A percentile compares a stretch with the other conserved stretches of the same genome.
These are phyloP conservation scores for Didymella exigua DNA, from an alignment of 2,329 filamentous ascomycete genomes.

Conservation along the genomic window DNA sequence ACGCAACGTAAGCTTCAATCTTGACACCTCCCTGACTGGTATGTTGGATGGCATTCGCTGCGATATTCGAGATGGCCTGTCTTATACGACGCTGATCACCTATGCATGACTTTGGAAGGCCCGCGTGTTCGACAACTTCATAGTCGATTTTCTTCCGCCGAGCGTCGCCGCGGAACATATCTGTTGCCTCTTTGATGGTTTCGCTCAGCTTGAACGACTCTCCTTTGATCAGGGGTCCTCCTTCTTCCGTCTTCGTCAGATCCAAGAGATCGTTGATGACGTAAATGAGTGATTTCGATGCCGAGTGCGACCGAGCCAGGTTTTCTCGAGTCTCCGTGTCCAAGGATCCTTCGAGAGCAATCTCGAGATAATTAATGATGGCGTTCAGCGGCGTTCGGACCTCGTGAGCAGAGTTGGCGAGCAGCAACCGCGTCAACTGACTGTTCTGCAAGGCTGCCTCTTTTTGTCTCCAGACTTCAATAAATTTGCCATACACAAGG, in stretches of 20 bases:
- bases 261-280: slow-evolving; percentile 93
- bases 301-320: slow-evolving; percentile 81
- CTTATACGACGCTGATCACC: slow-evolving; percentile 82
- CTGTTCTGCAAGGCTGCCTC: slow-evolving; percentile 82
- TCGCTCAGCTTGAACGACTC: slow-evolving; percentile 75
- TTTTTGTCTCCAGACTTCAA: slow-evolving; percentile 91
- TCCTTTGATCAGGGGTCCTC: slow-evolving; percentile 76
- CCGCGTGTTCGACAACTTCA: slow-evolving; percentile 68
- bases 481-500: slow-evolving; percentile 86
- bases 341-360: slow-evolving; percentile 79
- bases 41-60: slow-evolving; percentile 82
- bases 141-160: slow-evolving; percentile 76
- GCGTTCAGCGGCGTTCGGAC: slow-evolving; percentile 89
- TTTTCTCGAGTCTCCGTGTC: slow-evolving; percentile 86
- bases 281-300: slow-evolving; percentile 89
- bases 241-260: slow-evolving; percentile 85
- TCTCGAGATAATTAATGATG: slow-evolving; percentile 93
- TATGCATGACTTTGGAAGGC: slow-evolving; percentile 71
- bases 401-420: slow-evolving; percentile 90
- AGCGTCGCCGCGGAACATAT: slow-evolving; percentile 75
- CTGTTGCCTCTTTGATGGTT: slow-evolving; percentile 78
- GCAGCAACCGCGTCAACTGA: slow-evolving; percentile 75
- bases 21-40: slow-evolving; percentile 71
- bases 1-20: slow-evolving; percentile 70
- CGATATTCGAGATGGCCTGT: slow-evolving; percentile 81